Conservation (phyloP, 75 land plant species). For the Selaginella tamariscina region DNA sequence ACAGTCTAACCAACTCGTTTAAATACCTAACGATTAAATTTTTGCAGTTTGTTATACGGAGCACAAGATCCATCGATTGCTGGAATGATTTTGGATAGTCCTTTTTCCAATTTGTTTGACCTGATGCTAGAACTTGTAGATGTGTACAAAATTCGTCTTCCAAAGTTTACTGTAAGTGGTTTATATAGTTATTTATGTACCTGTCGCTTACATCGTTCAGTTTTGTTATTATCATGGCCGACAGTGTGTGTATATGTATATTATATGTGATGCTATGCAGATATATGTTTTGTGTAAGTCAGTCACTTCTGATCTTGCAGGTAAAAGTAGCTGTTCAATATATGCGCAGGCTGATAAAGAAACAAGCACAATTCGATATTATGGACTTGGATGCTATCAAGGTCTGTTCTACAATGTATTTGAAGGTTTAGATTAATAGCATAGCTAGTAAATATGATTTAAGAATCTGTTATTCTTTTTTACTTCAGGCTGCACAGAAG, state of each 20-base stretch:
- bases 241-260: too few species aligned
- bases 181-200: background rate
- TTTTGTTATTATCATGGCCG: background rate
- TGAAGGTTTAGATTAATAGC: background rate
- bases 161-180: slow-evolving; percentile 85
- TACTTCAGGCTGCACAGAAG: slow-evolving; percentile 57
- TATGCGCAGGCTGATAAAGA: slow-evolving; percentile 72
- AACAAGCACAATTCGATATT: slow-evolving; percentile 75
- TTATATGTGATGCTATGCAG: too few species aligned
- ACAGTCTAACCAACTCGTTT: background rate
- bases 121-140: slow-evolving; percentile 98
- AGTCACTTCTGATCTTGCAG: slow-evolving; percentile 17
- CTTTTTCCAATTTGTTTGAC: slow-evolving; percentile 81
- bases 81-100: slow-evolving; percentile 94
- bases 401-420: slow-evolving; percentile 31
- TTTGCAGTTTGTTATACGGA: slow-evolving; percentile 88
- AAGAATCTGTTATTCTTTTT: background rate
- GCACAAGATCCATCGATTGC: slow-evolving; percentile 97
- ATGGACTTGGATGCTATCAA: slow-evolving; percentile 53
- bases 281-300: background rate
- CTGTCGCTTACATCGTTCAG: background rate
- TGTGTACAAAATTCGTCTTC: slow-evolving; percentile 91
- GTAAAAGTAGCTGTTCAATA: slow-evolving; percentile 73
- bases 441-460: background rate
- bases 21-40: background rate